phyloP scores from a whole-genome alignment of 2,329 filamentous ascomycete genomes.

The Graphilbum sp. region DNA sequence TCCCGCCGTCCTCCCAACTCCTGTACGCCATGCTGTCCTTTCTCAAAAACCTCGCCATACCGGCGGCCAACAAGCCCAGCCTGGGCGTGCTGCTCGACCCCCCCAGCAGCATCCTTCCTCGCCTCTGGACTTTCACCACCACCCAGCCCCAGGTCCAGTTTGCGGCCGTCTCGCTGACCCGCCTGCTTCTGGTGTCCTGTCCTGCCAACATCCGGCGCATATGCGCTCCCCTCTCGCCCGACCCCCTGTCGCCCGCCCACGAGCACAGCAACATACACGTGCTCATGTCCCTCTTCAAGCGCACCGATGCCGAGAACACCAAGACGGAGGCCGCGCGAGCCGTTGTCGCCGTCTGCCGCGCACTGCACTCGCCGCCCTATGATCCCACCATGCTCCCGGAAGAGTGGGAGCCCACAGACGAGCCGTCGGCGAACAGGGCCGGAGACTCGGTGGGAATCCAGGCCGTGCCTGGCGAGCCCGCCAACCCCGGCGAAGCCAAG shows the following conservation, averaged over 20 bases:
- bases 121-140: constrained; percentile 32
- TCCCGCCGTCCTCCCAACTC: constrained; percentile 22
- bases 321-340: constrained; percentile 43
- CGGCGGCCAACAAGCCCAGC: constrained; percentile 32
- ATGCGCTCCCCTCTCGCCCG: constrained; percentile 23
- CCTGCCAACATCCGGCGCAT: constrained; percentile 33
- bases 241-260: constrained; percentile 18
- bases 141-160: constrained; percentile 42
- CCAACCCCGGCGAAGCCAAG: neutral
- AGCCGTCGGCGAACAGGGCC: constrained; percentile 4
- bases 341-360: constrained; percentile 34
- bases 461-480: too few relatives aligned
- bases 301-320: constrained; percentile 35
- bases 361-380: constrained; percentile 27
- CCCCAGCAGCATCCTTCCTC: constrained; percentile 24
- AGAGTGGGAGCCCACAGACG: constrained; percentile 16
- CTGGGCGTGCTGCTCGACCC: constrained; percentile 32
- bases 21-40: constrained; percentile 42
- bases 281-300: constrained; percentile 22
- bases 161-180: constrained; percentile 38
- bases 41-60: constrained; percentile 48
- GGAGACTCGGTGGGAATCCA: too few relatives aligned
- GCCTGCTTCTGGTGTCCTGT: constrained; percentile 37
- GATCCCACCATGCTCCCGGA: constrained; percentile 14
- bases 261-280: constrained; percentile 20